Evolutionary conservation across 1,284 basidiomycete genomes (phyloP).

Genomic region (Rhodotorula sp.): DNA sequence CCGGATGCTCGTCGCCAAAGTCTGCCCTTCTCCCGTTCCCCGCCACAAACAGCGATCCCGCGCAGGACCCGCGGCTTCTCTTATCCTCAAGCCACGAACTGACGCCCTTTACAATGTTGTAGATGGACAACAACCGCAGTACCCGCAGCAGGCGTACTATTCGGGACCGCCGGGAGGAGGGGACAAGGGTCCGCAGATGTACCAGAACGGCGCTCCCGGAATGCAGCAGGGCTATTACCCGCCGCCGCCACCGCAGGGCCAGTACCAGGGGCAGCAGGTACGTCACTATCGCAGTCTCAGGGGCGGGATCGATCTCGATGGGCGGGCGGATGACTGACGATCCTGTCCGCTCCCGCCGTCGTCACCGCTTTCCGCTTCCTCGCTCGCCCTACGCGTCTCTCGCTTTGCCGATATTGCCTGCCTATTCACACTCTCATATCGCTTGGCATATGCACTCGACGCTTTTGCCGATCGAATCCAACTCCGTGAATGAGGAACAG

Average conservation of each 20-base stretch:
- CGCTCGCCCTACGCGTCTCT: no score
- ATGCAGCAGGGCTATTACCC: constrained; percentile 14
- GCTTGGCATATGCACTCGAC: no score
- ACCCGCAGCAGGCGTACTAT: constrained; percentile 30
- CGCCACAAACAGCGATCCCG: not conserved
- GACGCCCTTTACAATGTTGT: not conserved
- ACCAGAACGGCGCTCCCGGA: constrained; percentile 9
- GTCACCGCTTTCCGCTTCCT: not conserved
- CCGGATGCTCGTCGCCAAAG: no score
- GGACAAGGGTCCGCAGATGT: constrained; percentile 29
- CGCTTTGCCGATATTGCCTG: no score
- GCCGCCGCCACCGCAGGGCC: constrained; percentile 2
- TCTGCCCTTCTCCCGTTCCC: no score
- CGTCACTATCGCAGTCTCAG: not conserved
- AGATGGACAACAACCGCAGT: constrained; percentile 21
- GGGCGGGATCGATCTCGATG: no score
- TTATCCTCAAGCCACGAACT: not conserved
- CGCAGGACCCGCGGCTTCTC: not conserved
- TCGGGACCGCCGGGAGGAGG: constrained; percentile 3
- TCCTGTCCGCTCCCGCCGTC: not conserved
- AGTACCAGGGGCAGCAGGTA: constrained; percentile 3
- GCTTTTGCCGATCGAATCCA: no score
- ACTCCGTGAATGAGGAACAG: not conserved
- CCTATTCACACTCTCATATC: no score
- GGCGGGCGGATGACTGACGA: not conserved